Conservation (phyloP, 2,329 filamentous ascomycete genomes). For the Fusarium equiseti region DNA sequence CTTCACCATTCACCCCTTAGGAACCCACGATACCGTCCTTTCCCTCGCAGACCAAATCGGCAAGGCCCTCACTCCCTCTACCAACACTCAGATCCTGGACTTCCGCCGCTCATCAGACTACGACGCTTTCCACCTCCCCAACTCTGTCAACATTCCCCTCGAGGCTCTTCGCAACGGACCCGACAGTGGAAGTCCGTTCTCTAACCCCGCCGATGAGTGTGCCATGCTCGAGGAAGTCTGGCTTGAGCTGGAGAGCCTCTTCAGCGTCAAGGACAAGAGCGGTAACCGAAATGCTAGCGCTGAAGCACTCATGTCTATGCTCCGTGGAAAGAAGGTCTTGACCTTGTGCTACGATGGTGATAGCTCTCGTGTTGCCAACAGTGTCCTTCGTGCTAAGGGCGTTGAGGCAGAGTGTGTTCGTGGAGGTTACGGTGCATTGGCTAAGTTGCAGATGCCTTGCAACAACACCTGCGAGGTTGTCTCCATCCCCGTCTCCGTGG, state of each 20-base stretch:
- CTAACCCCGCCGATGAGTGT: constrained; percentile 61
- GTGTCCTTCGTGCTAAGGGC: constrained; percentile 64
- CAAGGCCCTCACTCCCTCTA: constrained; percentile 44
- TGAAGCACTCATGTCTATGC: constrained; percentile 45
- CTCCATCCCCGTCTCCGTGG: constrained; percentile 37
- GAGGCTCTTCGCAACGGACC: constrained; percentile 51
- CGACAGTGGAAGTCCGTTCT: constrained; percentile 47
- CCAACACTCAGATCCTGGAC: constrained; percentile 57
- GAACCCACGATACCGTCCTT: constrained; percentile 43
- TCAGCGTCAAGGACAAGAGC: constrained; percentile 51
- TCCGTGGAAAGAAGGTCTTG: constrained; percentile 56
- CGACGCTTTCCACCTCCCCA: constrained; percentile 58
- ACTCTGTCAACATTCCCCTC: constrained; percentile 61
- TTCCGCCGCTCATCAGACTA: constrained; percentile 59
- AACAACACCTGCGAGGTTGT: constrained; percentile 45
- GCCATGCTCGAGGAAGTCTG: constrained; percentile 61
- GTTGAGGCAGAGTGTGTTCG: constrained; percentile 60
- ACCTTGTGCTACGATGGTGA: constrained; percentile 67
- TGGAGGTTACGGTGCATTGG: constrained; percentile 54
- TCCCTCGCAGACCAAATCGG: constrained; percentile 45
- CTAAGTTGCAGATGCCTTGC: constrained; percentile 45
- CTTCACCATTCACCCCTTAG: constrained; percentile 44
- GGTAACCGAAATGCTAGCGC: constrained; percentile 47
- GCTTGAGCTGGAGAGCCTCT: constrained; percentile 61
- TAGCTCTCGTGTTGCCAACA: constrained; percentile 65